These are phyloP conservation scores for Brasenia schreberi DNA, from an alignment of 164 flowering plant species.

Conservation along the genomic window DNA sequence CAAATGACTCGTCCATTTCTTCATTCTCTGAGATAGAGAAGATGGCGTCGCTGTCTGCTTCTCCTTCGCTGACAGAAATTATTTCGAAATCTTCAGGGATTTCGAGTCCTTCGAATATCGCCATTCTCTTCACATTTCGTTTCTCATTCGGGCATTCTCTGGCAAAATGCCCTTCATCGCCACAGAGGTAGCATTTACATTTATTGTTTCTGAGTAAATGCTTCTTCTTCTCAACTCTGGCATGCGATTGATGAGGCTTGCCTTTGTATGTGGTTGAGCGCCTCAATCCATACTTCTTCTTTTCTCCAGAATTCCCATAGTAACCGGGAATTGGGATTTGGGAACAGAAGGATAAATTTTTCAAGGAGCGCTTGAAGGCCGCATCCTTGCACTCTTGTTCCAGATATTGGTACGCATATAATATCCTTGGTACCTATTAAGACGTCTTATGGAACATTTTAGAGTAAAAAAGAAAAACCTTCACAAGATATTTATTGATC, in stretches of 20 bases:
- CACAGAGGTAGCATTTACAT: slow-evolving; percentile 2
- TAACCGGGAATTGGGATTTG: slow-evolving; percentile 3
- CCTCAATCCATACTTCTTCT: slow-evolving; percentile 2
- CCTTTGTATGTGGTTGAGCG: neutral
- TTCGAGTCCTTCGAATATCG: neutral
- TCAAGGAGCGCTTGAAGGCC: neutral
- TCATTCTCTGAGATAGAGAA: slow-evolving; percentile 1
- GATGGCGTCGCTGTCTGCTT: slow-evolving; percentile 1
- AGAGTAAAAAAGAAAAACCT: too few relatives aligned
- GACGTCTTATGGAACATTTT: too few relatives aligned
- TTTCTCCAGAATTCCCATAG: neutral
- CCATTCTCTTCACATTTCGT: too few relatives aligned
- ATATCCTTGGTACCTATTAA: too few relatives aligned
- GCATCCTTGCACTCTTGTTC: slow-evolving; percentile 2
- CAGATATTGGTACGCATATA: neutral
- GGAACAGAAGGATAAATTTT: slow-evolving; percentile 1
- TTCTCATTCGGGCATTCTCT: neutral
- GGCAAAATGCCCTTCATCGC: slow-evolving; percentile 2
- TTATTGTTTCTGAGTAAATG: neutral
- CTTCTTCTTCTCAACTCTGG: neutral
- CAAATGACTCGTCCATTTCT: neutral
- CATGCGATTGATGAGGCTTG: neutral
- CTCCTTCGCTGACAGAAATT: neutral
- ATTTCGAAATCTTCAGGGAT: neutral
- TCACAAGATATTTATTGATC: too few relatives aligned